Evolutionary conservation across 345 rosid species (phyloP), one percentile per base, ranked within the genome.

Genomic region (Rhodamnia argentea): DNA sequence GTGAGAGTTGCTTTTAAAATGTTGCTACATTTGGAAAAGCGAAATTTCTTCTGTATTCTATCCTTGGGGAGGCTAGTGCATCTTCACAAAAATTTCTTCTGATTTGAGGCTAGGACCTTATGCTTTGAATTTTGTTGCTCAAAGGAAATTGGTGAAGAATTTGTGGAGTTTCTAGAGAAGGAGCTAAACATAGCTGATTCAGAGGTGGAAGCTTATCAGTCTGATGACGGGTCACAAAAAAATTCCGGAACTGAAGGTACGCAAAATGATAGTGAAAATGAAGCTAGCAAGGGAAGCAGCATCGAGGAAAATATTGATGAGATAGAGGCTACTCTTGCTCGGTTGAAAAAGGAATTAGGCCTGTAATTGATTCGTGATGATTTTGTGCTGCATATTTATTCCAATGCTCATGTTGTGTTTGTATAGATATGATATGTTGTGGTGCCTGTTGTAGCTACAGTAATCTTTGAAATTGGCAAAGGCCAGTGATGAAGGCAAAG

Each of bases 131-230:
- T 70, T 70, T 70, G 47, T 70, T 70, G 52, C 52, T 84, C 74
- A 82, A 92, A 96, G 97, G 98, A 94, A 78, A 93, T 97, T 13
- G 98, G 98, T 62, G 98, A 97, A 92, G 99, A 96, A 74, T 95
- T 97, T 85, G 99, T 97, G 85, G 98, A 94, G 86, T 97, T 96
- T 87, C 94, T 94, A 54, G 97, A 95, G 92, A 94, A 95, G 91
- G 97, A 95, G 92, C 94, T 95, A 52, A 95, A 92, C 90, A 92
- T 95, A 87, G 88, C 92, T 11, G 98, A 94, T 13, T 53, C 90
- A 57, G 95, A 92, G 37, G 85, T 20, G 52, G 90, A 90, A 86
- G 88, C 85, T 42, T 56, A 88, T n/a, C 82, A 78, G 55, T 16
- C 13, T 14, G 83, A 76, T 52, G 83, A 83, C 40, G 86, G 86